phyloP scores from a whole-genome alignment of 2,329 filamentous ascomycete genomes.

The Ascochyta rabiei region DNA sequence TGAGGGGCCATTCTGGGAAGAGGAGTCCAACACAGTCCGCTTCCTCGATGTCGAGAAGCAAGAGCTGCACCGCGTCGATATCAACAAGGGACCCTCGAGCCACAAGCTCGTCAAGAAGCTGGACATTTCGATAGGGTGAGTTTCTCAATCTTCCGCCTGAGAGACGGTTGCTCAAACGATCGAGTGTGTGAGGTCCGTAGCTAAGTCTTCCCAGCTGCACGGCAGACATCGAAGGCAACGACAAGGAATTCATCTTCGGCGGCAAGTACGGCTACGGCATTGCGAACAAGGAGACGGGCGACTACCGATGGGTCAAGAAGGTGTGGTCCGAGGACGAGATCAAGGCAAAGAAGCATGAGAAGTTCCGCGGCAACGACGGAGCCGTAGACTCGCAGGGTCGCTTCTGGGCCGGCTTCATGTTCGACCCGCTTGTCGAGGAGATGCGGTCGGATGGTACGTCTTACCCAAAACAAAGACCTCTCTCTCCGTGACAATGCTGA shows the following conservation, averaged over 20 bases:
- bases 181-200: not conserved
- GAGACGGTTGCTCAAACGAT: not conserved
- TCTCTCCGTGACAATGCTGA: not conserved
- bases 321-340: constrained; percentile 60
- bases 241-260: constrained; percentile 75
- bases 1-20: constrained; percentile 77
- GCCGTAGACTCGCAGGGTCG: constrained; percentile 78
- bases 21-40: constrained; percentile 67
- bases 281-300: constrained; percentile 67
- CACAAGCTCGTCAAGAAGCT: constrained; percentile 62
- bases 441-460: constrained; percentile 51
- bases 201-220: constrained; percentile 55
- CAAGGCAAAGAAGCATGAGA: constrained; percentile 52
- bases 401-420: constrained; percentile 89
- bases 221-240: constrained; percentile 73
- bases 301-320: constrained; percentile 62
- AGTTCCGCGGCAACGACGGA: constrained; percentile 78
- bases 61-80: constrained; percentile 73
- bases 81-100: constrained; percentile 67
- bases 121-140: constrained; percentile 60
- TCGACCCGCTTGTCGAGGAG: constrained; percentile 70
- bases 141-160: not conserved
- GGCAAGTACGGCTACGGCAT: constrained; percentile 84
- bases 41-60: constrained; percentile 85
- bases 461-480: not conserved